Percentiles rank a stretch among this genome's conserved stretches.
phyloP scores from a whole-genome alignment of 768 basidiomycete species.

The Dictyophora rubrovolvata region DNA sequence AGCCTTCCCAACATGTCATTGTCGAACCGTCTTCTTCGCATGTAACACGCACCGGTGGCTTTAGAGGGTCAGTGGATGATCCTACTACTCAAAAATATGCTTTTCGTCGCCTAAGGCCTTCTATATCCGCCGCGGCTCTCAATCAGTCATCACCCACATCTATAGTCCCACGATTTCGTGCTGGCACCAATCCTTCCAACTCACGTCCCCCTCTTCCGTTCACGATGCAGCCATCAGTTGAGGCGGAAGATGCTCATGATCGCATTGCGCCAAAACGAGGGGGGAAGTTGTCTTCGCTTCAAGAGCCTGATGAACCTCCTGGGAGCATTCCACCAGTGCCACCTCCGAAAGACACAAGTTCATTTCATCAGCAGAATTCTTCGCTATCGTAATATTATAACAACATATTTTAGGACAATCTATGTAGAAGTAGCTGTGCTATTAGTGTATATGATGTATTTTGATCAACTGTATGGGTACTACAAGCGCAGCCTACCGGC shows the following conservation, averaged over 20 bases:
- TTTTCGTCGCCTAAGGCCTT: constrained; percentile 9
- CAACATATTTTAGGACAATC: neutral
- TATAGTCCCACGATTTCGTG: constrained; percentile 7
- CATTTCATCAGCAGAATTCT: neutral
- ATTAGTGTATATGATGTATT: neutral
- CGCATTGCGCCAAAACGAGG: neutral
- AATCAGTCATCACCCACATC: constrained; percentile 4
- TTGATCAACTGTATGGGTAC: neutral
- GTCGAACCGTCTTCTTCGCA: neutral
- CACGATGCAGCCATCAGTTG: neutral
- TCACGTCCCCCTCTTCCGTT: neutral
- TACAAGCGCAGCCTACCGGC: neutral
- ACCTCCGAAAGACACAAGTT: neutral
- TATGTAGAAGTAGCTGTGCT: neutral
- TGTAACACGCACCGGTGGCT: neutral
- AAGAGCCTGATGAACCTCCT: neutral
- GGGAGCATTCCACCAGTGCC: neutral
- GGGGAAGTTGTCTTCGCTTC: neutral
- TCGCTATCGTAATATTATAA: neutral
- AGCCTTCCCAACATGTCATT: constrained; percentile 5
- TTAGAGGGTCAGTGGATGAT: constrained; percentile 3
- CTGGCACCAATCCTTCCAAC: constrained; percentile 7
- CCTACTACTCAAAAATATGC: constrained; percentile 5
- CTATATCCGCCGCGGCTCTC: constrained; percentile 11
- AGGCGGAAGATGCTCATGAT: neutral